Evolutionary conservation across 805 yeast genomes (phyloP).

Genomic region (Candida germanica): DNA sequence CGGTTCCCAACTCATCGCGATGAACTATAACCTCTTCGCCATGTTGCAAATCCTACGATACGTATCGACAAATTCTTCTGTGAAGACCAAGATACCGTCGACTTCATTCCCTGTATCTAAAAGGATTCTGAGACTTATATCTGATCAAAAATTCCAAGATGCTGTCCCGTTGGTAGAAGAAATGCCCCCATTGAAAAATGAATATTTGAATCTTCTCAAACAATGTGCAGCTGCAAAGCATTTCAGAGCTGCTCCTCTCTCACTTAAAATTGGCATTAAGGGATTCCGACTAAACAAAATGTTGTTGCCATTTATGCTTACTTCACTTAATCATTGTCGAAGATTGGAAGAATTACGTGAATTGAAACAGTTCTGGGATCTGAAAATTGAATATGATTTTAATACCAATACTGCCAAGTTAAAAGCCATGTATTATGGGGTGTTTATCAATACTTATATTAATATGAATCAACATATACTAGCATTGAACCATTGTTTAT

Average conservation of each 20-base stretch:
- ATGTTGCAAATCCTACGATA: too few relatives aligned
- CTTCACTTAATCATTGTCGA: background rate
- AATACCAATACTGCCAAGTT: background rate
- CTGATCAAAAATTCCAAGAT: too few relatives aligned
- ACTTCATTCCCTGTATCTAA: too few relatives aligned
- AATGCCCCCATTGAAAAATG: background rate
- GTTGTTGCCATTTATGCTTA: background rate
- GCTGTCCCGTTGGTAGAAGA: too few relatives aligned
- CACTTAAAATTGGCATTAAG: background rate
- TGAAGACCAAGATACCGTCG: too few relatives aligned
- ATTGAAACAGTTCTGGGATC: slow-evolving; percentile 7
- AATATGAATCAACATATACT: slow-evolving; percentile 21
- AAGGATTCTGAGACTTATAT: too few relatives aligned
- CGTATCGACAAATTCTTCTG: too few relatives aligned
- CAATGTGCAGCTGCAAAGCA: background rate
- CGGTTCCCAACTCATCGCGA: too few relatives aligned
- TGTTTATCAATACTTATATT: slow-evolving; percentile 20
- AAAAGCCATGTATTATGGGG: slow-evolving; percentile 18
- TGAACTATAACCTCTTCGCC: too few relatives aligned
- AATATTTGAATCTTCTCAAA: background rate
- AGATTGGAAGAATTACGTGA: background rate
- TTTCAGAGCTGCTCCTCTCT: background rate
- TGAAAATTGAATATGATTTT: background rate
- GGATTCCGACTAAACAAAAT: background rate
- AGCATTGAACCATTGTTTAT: slow-evolving; percentile 15